A percentile compares a stretch with the other conserved stretches of the same genome.
Conservation (phyloP, 2,329 filamentous ascomycete species). For the Fusarium sp. region DNA sequence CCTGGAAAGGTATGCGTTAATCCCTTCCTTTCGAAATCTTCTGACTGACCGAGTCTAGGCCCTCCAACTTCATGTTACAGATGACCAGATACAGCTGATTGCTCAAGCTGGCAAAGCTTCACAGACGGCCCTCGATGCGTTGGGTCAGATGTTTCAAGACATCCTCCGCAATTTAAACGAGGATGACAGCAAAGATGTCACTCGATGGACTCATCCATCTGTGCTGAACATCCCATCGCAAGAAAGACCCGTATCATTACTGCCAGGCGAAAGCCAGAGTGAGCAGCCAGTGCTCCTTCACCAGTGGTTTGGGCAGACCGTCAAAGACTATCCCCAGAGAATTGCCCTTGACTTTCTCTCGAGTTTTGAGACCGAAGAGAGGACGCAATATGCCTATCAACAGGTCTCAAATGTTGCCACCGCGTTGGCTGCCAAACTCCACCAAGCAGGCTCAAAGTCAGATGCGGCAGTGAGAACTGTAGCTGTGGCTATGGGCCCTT, state of each 20-base stretch:
- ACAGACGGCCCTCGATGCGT: background rate
- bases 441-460: background rate
- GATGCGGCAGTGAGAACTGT: background rate
- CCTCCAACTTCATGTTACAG: background rate
- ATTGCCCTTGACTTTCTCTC: conserved; percentile 17
- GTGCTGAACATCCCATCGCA: conserved; percentile 26
- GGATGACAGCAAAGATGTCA: background rate
- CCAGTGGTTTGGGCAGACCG: conserved; percentile 8
- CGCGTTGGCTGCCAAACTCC: background rate
- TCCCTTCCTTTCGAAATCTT: accelerated
- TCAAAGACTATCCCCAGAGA: background rate
- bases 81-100: background rate
- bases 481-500: conserved; percentile 16
- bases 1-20: conserved; percentile 14
- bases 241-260: background rate
- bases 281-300: background rate
- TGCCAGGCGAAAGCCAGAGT: background rate
- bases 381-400: conserved; percentile 10
- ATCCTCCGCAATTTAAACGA: background rate
- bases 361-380: background rate
- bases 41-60: background rate
- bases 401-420: conserved; percentile 5
- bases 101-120: background rate
- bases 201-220: conserved; percentile 16
- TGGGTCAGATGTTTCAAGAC: conserved; percentile 14